phyloP scores from a whole-genome alignment of 768 basidiomycete species.

The Dendrothele bispora region DNA sequence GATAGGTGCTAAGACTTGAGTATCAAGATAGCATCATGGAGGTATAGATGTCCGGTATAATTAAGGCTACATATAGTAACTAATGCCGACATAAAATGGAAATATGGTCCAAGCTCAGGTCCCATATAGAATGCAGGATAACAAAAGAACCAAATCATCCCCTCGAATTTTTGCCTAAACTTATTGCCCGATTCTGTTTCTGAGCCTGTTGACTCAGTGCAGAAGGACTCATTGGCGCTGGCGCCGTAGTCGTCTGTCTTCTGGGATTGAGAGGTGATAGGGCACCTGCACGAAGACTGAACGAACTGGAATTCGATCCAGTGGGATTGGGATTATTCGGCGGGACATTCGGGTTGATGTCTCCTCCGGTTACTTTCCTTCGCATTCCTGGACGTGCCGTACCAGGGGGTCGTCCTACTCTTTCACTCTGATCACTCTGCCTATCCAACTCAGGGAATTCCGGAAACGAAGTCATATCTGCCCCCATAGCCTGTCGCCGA shows the following conservation, averaged over 20 bases:
- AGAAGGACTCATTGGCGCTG: constrained; percentile 6
- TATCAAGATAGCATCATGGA: not conserved
- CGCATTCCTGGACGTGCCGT: constrained; percentile 48
- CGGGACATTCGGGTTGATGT: constrained; percentile 18
- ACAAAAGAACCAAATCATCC: constrained; percentile 18
- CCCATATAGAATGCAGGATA: not conserved
- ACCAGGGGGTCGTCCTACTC: constrained; percentile 15
- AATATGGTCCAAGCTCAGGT: not conserved
- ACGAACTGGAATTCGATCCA: not conserved
- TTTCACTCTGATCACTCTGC: constrained; percentile 27
- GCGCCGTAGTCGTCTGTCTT: constrained; percentile 27
- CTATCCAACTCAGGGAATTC: constrained; percentile 49
- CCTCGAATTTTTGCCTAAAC: constrained; percentile 36
- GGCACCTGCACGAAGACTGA: constrained; percentile 32
- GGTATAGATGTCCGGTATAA: no score
- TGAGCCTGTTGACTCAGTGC: constrained; percentile 26
- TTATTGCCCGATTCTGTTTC: constrained; percentile 42
- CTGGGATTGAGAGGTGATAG: constrained; percentile 77
- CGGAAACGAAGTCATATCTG: constrained; percentile 54
- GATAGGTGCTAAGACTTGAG: no score
- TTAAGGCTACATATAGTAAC: not conserved
- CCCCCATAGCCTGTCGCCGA: constrained; percentile 72
- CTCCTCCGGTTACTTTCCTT: constrained; percentile 62
- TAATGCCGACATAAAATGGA: not conserved
- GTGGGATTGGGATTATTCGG: constrained; percentile 9